Base-by-base conservation (phyloP, 2,329 filamentous ascomycete genomes). In the Alternaria tenuissima region DNA sequence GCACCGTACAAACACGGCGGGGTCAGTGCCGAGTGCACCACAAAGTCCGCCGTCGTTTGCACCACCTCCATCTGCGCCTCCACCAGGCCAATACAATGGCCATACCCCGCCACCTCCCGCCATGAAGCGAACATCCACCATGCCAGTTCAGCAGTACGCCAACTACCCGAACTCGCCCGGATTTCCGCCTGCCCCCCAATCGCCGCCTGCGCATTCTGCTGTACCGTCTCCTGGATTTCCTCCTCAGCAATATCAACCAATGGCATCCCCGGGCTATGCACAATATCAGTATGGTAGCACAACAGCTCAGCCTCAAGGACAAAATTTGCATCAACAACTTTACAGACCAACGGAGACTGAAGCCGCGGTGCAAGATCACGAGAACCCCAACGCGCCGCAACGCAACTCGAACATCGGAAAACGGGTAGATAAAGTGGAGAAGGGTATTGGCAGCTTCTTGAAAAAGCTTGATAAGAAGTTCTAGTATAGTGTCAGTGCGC, bases 381-480 rank as follows among this genome's bases (percentile, higher is more conserved):
- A 61, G 30, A 54, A 62, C 41, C 66, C 76, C 3, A 63, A 68
- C 9, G 46, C 49, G 28, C 46, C 46, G n/a, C 65, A 61, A 61
- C 69, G 67, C 44, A 75, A 79, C 62, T 85, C 82, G 79, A 86
- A 84, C 73, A 77, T 92, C 30, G 90, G 91, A 69, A 86, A 88
- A 74, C 85, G 87, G 61, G 87, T 89, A 0, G 88, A 87, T 28
- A 84, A 86, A 68, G 69, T 93, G 34, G 91, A 93, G 80, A 88
- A 88, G 76, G 88, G 89, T 1, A 86, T 93, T 5, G 86, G 87
- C 28, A 87, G 88, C 7, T 89, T 93, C 82, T 78, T 93, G 66
- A 92, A 90, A 84, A 92, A 89, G 80, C 85, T 93, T 77, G 91
- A 93, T 81, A 92, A 91, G 87, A 91, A 88, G 74, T 89, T 90